These are phyloP conservation scores for Paraurostyla sp. DNA, from an alignment of 73 alveolate species.

Conservation along the genomic window DNA sequence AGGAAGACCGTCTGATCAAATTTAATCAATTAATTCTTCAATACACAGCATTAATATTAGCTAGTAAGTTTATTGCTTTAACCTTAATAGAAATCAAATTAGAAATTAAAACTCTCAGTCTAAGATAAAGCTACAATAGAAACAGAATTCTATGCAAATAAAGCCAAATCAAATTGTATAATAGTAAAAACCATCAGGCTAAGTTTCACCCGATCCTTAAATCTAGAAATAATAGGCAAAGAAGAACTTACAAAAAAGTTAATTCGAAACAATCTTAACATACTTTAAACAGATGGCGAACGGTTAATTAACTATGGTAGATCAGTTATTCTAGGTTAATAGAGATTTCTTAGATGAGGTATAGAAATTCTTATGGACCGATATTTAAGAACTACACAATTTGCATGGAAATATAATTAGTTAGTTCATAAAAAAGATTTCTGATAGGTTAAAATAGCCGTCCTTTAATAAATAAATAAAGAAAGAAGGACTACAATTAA, in stretches of 20 bases:
- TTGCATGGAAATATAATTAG: constrained; percentile 3
- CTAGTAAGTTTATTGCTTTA: too few relatives aligned
- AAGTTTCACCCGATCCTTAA: not conserved
- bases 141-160: too few relatives aligned
- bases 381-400: not conserved
- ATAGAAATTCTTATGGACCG: not conserved
- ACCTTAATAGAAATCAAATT: not conserved
- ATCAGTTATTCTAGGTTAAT: not conserved
- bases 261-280: constrained; percentile 7
- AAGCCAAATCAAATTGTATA: not conserved
- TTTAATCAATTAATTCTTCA: not conserved
- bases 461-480: not conserved
- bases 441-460: constrained; percentile 1
- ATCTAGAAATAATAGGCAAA: not conserved
- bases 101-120: not conserved
- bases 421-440: constrained; percentile 5
- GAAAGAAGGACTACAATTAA: not conserved
- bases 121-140: not conserved
- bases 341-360: not conserved
- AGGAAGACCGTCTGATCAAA: not conserved
- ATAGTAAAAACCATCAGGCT: not conserved
- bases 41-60: not conserved
- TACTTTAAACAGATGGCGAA: not conserved
- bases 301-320: not conserved
- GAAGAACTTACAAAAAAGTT: not conserved